Evolutionary conservation across 768 basidiomycete species (phyloP).

Genomic region (Leccinum subtestaceum): DNA sequence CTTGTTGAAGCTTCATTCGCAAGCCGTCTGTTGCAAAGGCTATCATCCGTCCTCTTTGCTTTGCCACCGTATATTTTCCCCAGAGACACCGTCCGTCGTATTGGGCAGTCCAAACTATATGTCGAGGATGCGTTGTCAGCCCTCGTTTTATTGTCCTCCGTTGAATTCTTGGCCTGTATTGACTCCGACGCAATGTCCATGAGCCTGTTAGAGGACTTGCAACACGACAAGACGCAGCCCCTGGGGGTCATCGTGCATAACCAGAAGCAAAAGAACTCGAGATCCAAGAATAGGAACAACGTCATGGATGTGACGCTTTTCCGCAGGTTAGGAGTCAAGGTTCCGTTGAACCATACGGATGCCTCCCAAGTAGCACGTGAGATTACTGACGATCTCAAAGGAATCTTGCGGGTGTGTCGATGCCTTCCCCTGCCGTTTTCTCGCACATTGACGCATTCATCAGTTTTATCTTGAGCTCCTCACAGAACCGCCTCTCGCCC

Average conservation of each 20-base stretch:
- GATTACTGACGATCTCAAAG: no score
- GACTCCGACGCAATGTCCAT: neutral
- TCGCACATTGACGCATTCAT: no score
- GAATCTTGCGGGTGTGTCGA: no score
- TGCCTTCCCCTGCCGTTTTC: no score
- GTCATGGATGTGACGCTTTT: no score
- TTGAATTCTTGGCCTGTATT: constrained; percentile 6
- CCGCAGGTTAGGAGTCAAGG: no score
- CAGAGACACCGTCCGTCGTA: constrained; percentile 5
- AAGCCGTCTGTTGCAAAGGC: constrained; percentile 22
- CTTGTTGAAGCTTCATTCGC: constrained; percentile 22
- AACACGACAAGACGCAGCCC: neutral
- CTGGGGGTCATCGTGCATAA: constrained; percentile 8
- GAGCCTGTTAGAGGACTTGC: constrained; percentile 1
- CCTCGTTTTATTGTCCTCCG: constrained; percentile 15
- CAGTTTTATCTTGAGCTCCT: no score
- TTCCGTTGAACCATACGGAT: no score
- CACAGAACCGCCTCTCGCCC: no score
- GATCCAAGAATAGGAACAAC: constrained; percentile 14
- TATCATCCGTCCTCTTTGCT: constrained; percentile 27
- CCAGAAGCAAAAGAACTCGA: constrained; percentile 30
- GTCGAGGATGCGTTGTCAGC: constrained; percentile 25
- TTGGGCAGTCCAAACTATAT: constrained; percentile 22
- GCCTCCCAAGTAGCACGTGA: no score
- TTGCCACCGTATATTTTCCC: constrained; percentile 20